phyloP scores from a whole-genome alignment of 2,329 filamentous ascomycete species.

The Fusarium sp. region DNA sequence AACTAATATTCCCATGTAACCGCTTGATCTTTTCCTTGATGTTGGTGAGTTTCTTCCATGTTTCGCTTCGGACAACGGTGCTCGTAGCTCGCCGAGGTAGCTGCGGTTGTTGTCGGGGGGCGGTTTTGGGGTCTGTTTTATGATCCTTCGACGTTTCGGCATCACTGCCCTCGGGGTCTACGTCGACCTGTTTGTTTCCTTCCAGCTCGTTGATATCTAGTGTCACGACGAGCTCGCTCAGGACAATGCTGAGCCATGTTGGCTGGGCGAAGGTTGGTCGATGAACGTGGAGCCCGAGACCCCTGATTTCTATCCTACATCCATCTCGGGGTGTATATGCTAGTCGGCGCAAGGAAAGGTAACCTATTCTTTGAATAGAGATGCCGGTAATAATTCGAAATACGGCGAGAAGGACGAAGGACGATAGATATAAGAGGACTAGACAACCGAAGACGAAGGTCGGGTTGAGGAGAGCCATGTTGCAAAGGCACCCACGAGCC shows the following conservation, averaged over 20 bases:
- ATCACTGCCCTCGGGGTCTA: conserved; percentile 47
- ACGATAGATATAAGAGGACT: conserved; percentile 87
- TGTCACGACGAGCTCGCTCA: conserved; percentile 87
- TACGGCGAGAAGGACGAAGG: conserved; percentile 93
- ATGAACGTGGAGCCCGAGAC: conserved; percentile 88
- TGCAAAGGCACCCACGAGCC: conserved; percentile 42
- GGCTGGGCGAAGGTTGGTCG: conserved; percentile 96
- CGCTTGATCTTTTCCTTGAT: conserved; percentile 88
- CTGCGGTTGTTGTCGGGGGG: conserved; percentile 37
- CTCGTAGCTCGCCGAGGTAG: conserved; percentile 28
- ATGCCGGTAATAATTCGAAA: conserved; percentile 92
- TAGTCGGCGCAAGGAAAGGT: conserved; percentile 89
- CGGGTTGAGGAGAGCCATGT: conserved; percentile 76
- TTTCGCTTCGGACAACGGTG: conserved; percentile 68
- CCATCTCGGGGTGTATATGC: conserved; percentile 92
- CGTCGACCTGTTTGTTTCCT: conserved; percentile 55
- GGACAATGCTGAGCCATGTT: conserved; percentile 92
- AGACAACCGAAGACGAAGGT: conserved; percentile 89
- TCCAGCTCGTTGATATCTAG: conserved; percentile 79
- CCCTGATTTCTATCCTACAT: conserved; percentile 87
- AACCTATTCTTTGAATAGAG: conserved; percentile 95
- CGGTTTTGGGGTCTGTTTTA: conserved; percentile 42
- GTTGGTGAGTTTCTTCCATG: conserved; percentile 83
- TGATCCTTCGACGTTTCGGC: conserved; percentile 46
- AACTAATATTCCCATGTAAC: conserved; percentile 87